phyloP scores from a whole-genome alignment of 257 asterid genomes.

The Gentiana straminea region DNA sequence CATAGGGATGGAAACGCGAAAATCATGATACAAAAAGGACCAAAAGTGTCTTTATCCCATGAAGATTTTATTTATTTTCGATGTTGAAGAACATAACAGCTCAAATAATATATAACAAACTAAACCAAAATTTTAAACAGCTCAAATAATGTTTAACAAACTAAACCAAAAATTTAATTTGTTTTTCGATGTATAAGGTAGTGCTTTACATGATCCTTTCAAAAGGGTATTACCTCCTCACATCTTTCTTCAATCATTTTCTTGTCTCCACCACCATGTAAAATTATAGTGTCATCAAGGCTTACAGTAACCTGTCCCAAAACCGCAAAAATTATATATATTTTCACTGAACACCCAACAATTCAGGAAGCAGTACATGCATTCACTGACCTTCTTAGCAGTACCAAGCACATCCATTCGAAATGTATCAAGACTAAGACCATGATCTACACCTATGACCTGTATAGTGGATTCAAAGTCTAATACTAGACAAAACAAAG shows the following conservation, averaged over 20 bases:
- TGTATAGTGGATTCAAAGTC: constrained; percentile 27
- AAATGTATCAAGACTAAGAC: constrained; percentile 53
- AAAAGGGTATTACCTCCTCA: constrained; percentile 51
- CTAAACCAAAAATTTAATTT: too few species aligned
- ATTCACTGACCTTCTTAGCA: constrained; percentile 61
- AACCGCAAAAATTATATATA: constrained; percentile 3
- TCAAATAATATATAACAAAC: too few species aligned
- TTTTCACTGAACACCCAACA: constrained; percentile 3
- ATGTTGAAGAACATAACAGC: too few species aligned
- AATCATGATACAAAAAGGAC: too few species aligned
- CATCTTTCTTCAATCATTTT: constrained; percentile 89
- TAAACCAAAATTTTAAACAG: too few species aligned
- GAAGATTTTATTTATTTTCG: too few species aligned
- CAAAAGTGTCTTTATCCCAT: too few species aligned
- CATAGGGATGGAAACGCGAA: too few species aligned
- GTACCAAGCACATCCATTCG: constrained; percentile 83
- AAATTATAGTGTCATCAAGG: constrained; percentile 71
- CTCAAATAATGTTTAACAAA: too few species aligned
- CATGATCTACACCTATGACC: constrained; percentile 71
- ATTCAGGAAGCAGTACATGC: constrained; percentile 3
- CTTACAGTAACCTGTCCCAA: constrained; percentile 66
- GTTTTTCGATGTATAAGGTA: too few species aligned
- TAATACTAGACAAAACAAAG: constrained; percentile 9
- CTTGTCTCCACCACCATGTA: constrained; percentile 87
- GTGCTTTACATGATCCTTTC: too few species aligned